phyloP scores from a whole-genome alignment of 2,329 filamentous ascomycete genomes.

The Apiospora marii region DNA sequence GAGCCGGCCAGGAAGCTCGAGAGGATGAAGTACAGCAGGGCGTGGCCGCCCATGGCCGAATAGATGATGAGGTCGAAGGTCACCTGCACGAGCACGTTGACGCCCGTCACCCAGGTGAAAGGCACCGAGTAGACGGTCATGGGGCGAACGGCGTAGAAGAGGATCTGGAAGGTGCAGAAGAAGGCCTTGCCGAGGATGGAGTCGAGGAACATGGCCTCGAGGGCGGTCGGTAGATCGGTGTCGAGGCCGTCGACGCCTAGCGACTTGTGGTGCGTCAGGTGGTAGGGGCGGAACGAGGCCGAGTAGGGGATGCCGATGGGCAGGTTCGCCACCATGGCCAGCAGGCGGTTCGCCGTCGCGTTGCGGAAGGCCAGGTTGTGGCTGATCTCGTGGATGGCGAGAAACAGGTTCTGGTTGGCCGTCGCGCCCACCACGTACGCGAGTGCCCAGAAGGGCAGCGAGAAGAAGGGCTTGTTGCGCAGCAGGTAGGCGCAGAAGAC shows the following conservation, averaged over 20 bases:
- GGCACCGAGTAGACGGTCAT: slow-evolving; percentile 94
- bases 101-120: slow-evolving; percentile 81
- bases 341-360: slow-evolving; percentile 78
- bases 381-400: slow-evolving; percentile 98
- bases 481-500: slow-evolving; percentile 79
- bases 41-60: slow-evolving; percentile 64
- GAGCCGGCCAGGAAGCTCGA: slow-evolving; percentile 94
- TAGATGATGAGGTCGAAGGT: slow-evolving; percentile 78
- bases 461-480: slow-evolving; percentile 79
- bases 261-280: slow-evolving; percentile 98
- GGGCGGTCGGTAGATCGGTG: slow-evolving; percentile 89
- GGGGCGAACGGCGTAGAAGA: slow-evolving; percentile 96
- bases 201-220: slow-evolving; percentile 93
- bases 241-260: slow-evolving; percentile 96
- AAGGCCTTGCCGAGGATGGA: slow-evolving; percentile 96
- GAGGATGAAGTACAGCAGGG: slow-evolving; percentile 83
- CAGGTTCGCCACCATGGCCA: slow-evolving; percentile 93
- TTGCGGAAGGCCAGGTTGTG: slow-evolving; percentile 95
- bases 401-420: slow-evolving; percentile 97
- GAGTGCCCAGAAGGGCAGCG: slow-evolving; percentile 83
- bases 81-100: slow-evolving; percentile 82
- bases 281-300: slow-evolving; percentile 95
- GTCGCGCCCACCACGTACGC: slow-evolving; percentile 94
- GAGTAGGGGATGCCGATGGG: slow-evolving; percentile 97
- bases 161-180: slow-evolving; percentile 98